Evolutionary conservation across 2,329 filamentous ascomycete genomes (phyloP).

Genomic region (Raffaelea albimanens): DNA sequence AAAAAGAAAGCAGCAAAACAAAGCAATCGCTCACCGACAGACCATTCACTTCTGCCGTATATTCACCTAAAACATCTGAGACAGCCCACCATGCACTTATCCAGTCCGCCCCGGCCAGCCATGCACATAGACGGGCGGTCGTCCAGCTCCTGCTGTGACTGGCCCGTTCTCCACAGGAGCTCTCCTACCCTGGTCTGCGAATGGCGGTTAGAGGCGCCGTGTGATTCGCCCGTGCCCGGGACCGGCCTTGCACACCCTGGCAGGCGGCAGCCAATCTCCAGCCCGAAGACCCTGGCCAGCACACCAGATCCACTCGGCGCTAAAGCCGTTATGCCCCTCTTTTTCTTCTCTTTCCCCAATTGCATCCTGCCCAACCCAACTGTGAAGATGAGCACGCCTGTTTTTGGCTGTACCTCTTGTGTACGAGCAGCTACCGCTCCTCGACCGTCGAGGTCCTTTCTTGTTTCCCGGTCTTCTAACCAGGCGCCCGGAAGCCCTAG

Average conservation of each 20-base stretch:
- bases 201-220: constrained; percentile 13
- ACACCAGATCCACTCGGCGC: constrained; percentile 13
- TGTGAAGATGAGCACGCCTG: not conserved
- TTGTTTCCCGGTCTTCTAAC: no score
- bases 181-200: not conserved
- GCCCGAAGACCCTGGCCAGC: constrained; percentile 12
- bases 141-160: not conserved
- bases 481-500: no score
- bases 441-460: no score
- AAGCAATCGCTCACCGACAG: not conserved
- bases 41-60: no score
- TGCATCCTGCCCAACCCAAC: not conserved
- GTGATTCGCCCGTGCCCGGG: constrained; percentile 11
- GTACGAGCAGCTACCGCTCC: no score
- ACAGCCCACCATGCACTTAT: not conserved
- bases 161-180: not conserved
- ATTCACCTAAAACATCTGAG: not conserved
- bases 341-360: not conserved
- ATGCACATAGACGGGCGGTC: not conserved
- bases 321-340: constrained; percentile 3
- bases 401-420: no score
- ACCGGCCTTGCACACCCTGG: constrained; percentile 9
- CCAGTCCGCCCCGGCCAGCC: not conserved
- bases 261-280: constrained; percentile 13
- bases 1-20: not conserved